Percentiles rank a stretch among this genome's conserved stretches.
phyloP scores from a whole-genome alignment of 805 yeast genomes.

The Phaffomyces thermotolerans region DNA sequence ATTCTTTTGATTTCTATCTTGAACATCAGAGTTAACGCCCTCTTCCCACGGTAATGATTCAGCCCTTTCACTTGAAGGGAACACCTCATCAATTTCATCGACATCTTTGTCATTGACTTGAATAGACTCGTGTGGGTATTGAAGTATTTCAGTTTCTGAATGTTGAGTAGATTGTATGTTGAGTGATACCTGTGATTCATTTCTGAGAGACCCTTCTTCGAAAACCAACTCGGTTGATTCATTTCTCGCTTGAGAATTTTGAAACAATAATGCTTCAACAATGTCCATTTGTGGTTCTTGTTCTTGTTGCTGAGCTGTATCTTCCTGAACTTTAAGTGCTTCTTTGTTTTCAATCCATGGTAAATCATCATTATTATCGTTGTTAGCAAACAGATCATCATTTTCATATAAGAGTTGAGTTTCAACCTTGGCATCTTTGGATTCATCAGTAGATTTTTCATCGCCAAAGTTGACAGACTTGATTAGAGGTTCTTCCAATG shows the following conservation, averaged over 20 bases:
- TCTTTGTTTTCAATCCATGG: slow-evolving; percentile 1
- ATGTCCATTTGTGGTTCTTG: not conserved
- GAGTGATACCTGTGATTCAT: not conserved
- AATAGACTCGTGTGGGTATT: not conserved
- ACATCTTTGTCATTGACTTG: not conserved
- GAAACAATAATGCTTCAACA: not conserved
- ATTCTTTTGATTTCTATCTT: too few species aligned
- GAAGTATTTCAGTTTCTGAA: not conserved
- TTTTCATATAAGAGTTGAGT: not conserved
- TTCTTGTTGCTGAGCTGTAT: not conserved
- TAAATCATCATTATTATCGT: not conserved
- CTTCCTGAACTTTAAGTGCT: not conserved
- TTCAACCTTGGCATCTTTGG: slow-evolving; percentile 2
- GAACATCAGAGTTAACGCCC: not conserved
- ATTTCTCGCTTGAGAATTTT: not conserved
- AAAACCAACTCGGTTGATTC: not conserved
- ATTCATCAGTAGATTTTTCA: too few species aligned
- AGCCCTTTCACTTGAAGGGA: not conserved
- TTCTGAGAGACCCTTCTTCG: not conserved
- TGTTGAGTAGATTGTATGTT: not conserved
- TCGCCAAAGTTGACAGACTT: too few species aligned
- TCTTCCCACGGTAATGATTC: slow-evolving; percentile 3
- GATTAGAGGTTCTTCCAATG: too few species aligned
- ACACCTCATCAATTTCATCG: not conserved
- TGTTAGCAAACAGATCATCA: not conserved